A percentile compares a stretch with the other conserved stretches of the same genome.
These are phyloP conservation scores for peach (Prunus persica) DNA, from an alignment of 306 rosid genomes.

Conservation along the genomic window DNA sequence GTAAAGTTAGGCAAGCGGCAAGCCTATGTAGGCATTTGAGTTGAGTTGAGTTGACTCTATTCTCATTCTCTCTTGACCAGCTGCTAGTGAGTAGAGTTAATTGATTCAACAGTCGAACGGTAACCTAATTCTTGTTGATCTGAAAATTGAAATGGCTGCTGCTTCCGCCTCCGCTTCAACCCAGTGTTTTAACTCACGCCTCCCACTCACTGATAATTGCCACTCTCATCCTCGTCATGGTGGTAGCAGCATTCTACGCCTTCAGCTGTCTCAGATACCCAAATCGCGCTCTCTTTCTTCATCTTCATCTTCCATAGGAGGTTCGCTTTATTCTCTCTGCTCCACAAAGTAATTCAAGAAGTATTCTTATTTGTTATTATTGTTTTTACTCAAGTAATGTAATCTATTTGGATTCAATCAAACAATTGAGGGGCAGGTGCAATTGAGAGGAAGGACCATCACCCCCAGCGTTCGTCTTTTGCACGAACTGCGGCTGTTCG, in stretches of 20 bases:
- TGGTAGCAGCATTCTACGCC: not conserved
- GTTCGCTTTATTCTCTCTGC: not conserved
- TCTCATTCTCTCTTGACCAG: no score
- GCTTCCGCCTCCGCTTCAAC: slow-evolving; percentile 3
- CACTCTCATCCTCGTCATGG: not conserved
- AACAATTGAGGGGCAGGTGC: not conserved
- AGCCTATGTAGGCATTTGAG: not conserved
- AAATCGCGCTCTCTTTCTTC: not conserved
- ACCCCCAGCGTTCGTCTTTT: slow-evolving; percentile 35
- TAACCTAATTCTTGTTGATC: not conserved
- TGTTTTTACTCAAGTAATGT: not conserved
- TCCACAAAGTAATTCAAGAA: not conserved
- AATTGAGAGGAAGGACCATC: slow-evolving; percentile 18
- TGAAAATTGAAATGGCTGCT: slow-evolving; percentile 4
- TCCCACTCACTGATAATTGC: not conserved
- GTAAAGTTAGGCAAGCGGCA: not conserved
- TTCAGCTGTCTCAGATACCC: not conserved
- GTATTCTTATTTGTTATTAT: not conserved
- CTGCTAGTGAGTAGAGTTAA: no score
- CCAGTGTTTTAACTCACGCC: slow-evolving; percentile 3
- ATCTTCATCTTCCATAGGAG: not conserved
- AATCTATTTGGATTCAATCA: not conserved
- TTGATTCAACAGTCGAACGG: not conserved
- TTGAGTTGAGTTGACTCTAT: no score
- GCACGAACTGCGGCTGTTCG: slow-evolving; percentile 64